Base-by-base conservation (phyloP, 2,329 filamentous ascomycete species). In the Helotiales sp. region DNA sequence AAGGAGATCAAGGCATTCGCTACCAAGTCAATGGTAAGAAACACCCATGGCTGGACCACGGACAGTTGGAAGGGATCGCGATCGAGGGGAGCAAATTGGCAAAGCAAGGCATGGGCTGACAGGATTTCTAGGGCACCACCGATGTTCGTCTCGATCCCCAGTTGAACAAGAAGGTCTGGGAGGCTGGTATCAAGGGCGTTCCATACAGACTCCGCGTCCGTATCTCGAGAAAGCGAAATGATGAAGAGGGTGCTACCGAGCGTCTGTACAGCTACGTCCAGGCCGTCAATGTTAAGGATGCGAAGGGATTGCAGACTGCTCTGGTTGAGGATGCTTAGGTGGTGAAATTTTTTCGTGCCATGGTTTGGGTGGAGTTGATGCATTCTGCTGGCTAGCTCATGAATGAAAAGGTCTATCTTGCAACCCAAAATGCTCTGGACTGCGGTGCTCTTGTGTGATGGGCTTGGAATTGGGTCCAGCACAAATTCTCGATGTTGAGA, bases 111-210 rank as follows among this genome's bases (percentile, higher is more conserved):
- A 40, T 40, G 26, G 24, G 77, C 73, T 70, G 52, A 69, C 30
- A 64, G 26, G 63, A 67, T 60, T 68, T 65, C 69, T 77, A 99
- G 96, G 95, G 95, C 82, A 99, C 96, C 85, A 85, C 88, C 80
- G 96, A 99, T 82, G 96, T 99, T 85, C 96, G 96, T 79, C 86
- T 99, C 81, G 96, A 99, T 89, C 96, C 96, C 80, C 92, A 96
- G 86, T 87, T 99, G 80, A 99, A 99, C 92, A 99, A 99, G 93
- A 98, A 99, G 90, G 95, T 99, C 83, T 99, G 96, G 96, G 96
- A 99, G 86, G 87, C 91, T 81, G 96, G 96, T 84, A 90, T 99
- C 88, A 99, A 98, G 92, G 96, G 96, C 80, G 94, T 97, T 76
- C 93, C 95, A 77, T 98, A 91, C 92, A 91, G 96, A 84, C 88